phyloP scores from a whole-genome alignment of 768 basidiomycete species.

The Pholiota microspora region DNA sequence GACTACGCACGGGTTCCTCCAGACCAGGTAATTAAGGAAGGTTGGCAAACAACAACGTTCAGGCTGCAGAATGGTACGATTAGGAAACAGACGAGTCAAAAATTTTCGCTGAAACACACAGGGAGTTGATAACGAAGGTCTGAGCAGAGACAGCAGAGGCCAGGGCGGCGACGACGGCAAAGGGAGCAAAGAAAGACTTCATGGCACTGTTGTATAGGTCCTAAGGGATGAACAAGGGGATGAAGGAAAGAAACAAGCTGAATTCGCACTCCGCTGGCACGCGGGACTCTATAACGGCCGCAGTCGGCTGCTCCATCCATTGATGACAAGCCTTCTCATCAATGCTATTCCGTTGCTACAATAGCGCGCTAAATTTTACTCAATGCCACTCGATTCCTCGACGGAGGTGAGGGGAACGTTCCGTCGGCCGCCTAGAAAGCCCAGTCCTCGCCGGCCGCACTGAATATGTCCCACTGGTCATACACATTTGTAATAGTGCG shows the following conservation, averaged over 20 bases:
- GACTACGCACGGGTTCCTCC: constrained; percentile 25
- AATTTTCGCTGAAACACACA: constrained; percentile 14
- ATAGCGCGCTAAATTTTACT: no score
- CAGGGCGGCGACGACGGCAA: constrained; percentile 17
- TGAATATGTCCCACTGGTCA: no score
- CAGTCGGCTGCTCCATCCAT: background rate
- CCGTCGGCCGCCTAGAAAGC: no score
- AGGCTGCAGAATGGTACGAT: constrained; percentile 12
- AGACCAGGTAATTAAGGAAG: constrained; percentile 21
- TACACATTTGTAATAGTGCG: no score
- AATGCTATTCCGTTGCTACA: background rate
- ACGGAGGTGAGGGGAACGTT: no score
- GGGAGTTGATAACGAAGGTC: constrained; percentile 23
- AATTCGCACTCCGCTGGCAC: constrained; percentile 7
- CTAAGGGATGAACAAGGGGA: background rate
- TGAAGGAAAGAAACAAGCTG: background rate
- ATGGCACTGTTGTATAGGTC: constrained; percentile 11
- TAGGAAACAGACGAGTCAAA: background rate
- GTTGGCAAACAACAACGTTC: constrained; percentile 25
- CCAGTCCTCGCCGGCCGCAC: no score
- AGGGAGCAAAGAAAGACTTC: constrained; percentile 21
- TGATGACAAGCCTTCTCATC: constrained; percentile 1
- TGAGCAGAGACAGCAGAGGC: constrained; percentile 22
- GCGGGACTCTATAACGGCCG: constrained; percentile 5
- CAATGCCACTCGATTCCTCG: no score